A percentile compares a stretch with the other conserved stretches of the same genome.
phyloP scores from a whole-genome alignment of 208 protist species.

The Acanthamoeba castellanii region DNA sequence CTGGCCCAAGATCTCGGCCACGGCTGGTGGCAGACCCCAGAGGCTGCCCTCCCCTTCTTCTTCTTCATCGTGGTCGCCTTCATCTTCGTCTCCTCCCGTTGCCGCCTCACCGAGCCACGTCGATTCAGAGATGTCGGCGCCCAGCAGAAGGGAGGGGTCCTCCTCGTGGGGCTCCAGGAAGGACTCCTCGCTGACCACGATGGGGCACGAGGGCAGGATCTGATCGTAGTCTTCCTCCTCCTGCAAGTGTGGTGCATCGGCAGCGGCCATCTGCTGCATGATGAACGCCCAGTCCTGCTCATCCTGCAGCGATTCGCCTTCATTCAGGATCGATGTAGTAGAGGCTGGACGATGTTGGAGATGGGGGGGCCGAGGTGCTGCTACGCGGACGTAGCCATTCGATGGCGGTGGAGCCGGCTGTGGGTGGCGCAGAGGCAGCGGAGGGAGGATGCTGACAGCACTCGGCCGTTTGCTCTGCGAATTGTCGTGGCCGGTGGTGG shows the following conservation, averaged over 20 bases:
- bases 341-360: neutral
- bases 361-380: neutral
- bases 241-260: neutral
- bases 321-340: neutral
- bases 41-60: neutral
- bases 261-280: neutral
- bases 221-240: neutral
- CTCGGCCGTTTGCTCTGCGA: neutral
- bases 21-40: slow-evolving; percentile 1
- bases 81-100: neutral
- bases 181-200: neutral
- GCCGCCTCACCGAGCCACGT: neutral
- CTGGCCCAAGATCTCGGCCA: slow-evolving; percentile 10
- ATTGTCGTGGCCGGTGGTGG: neutral
- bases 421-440: neutral
- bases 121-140: slow-evolving; percentile 15
- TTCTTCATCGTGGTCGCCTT: neutral
- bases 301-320: neutral
- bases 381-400: neutral
- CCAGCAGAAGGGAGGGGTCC: neutral
- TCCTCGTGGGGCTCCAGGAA: neutral
- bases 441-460: neutral
- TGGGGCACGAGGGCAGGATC: neutral
- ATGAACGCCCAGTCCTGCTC: neutral
- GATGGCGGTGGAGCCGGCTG: neutral